Conservation (phyloP, 2,329 filamentous ascomycete species). For the Fusarium haematococcum region DNA sequence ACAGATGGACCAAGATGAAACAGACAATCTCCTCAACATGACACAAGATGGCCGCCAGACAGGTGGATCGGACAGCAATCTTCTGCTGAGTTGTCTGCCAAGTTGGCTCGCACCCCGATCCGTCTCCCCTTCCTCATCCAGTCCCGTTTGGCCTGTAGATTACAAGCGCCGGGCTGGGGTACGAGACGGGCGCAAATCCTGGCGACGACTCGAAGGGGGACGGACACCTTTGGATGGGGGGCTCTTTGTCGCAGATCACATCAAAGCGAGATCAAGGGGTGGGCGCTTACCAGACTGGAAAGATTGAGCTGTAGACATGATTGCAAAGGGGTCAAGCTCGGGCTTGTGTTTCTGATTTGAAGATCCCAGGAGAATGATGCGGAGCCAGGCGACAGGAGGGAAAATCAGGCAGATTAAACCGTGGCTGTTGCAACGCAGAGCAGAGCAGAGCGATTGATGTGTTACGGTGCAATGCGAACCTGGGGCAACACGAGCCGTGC, state of each 20-base stretch:
- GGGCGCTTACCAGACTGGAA: conserved; percentile 46
- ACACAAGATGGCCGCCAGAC: conserved; percentile 45
- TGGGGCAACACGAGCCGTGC: conserved; percentile 13
- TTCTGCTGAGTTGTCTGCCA: conserved; percentile 40
- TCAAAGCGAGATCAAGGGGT: conserved; percentile 47
- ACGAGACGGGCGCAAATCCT: conserved; percentile 32
- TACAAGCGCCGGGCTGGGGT: conserved; percentile 39
- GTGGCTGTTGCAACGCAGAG: conserved; percentile 31
- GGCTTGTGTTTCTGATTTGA: conserved; percentile 42
- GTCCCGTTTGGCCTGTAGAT: conserved; percentile 35
- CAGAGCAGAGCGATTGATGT: conserved; percentile 20
- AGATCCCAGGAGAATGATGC: conserved; percentile 38
- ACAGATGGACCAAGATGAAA: conserved; percentile 47
- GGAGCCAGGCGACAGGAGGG: conserved; percentile 31
- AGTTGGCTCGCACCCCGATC: conserved; percentile 39
- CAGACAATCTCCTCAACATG: conserved; percentile 49
- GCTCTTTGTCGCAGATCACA: conserved; percentile 42
- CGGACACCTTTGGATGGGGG: conserved; percentile 28
- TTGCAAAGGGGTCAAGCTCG: conserved; percentile 42
- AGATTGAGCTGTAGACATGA: conserved; percentile 44
- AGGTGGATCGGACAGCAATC: conserved; percentile 43
- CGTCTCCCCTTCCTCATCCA: conserved; percentile 31
- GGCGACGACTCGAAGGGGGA: conserved; percentile 33
- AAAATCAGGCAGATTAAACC: conserved; percentile 27
- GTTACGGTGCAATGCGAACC: conserved; percentile 26